phyloP scores from a whole-genome alignment of 345 rosid species.

The Citrus glauca region DNA sequence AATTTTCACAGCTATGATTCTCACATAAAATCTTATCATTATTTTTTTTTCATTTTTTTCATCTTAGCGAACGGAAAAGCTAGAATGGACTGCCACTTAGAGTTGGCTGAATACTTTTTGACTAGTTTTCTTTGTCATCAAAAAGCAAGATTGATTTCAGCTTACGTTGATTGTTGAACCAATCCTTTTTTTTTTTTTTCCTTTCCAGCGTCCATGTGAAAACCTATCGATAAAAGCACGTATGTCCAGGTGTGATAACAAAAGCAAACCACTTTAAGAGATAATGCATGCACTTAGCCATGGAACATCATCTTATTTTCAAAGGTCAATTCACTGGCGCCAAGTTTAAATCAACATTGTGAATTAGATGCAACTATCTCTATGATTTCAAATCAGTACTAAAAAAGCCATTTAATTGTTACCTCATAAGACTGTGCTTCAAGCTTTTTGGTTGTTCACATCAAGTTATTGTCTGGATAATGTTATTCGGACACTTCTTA shows the following conservation, averaged over 20 bases:
- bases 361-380: background rate
- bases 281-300: slow-evolving; percentile 16
- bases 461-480: too few species aligned
- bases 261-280: slow-evolving; percentile 28
- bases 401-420: background rate
- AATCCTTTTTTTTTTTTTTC: background rate
- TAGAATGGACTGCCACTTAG: slow-evolving; percentile 16
- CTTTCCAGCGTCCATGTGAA: background rate
- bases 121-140: background rate
- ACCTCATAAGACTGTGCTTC: background rate
- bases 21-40: background rate
- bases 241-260: background rate
- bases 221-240: background rate
- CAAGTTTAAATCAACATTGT: slow-evolving; percentile 14
- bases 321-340: background rate
- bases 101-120: slow-evolving; percentile 6
- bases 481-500: too few species aligned
- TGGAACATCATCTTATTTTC: slow-evolving; percentile 12
- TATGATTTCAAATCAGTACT: background rate
- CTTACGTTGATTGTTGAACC: background rate
- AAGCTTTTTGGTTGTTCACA: background rate
- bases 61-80: background rate
- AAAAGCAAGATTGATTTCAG: background rate
- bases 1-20: slow-evolving; percentile 14
- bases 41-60: background rate